phyloP scores from a whole-genome alignment of 257 asterid species.

The Solanum etuberosum region DNA sequence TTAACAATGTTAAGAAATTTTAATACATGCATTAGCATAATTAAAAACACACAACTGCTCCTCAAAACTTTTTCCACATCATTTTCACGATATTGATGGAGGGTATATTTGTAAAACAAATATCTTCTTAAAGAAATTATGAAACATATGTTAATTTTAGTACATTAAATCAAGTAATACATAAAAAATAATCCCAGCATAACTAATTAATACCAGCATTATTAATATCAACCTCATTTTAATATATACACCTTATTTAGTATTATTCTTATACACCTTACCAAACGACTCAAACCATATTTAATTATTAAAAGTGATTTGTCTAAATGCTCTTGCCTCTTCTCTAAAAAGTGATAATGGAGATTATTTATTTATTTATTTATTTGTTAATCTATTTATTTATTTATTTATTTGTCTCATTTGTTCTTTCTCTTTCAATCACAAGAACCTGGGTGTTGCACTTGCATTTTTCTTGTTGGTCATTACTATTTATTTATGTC shows the following conservation, averaged over 20 bases:
- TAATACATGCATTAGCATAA: neutral
- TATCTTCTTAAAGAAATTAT: too few species aligned
- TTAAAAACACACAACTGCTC: rapidly evolving
- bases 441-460: neutral
- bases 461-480: neutral
- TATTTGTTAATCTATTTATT: neutral
- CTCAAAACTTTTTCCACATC: neutral
- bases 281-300: rapidly evolving
- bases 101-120: too few species aligned
- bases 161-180: neutral
- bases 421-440: neutral
- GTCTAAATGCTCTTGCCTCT: neutral
- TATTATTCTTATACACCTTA: neutral
- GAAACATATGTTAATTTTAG: neutral
- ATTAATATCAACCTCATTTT: neutral
- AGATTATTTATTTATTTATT: neutral
- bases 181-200: rapidly evolving
- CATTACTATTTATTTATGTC: neutral
- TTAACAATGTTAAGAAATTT: too few species aligned
- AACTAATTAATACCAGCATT: neutral
- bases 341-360: neutral
- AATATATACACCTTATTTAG: neutral
- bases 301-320: neutral
- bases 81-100: too few species aligned
- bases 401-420: neutral